These are phyloP conservation scores for Lactarius pseudohatsudake DNA, from an alignment of 768 basidiomycete species.

Conservation along the genomic window DNA sequence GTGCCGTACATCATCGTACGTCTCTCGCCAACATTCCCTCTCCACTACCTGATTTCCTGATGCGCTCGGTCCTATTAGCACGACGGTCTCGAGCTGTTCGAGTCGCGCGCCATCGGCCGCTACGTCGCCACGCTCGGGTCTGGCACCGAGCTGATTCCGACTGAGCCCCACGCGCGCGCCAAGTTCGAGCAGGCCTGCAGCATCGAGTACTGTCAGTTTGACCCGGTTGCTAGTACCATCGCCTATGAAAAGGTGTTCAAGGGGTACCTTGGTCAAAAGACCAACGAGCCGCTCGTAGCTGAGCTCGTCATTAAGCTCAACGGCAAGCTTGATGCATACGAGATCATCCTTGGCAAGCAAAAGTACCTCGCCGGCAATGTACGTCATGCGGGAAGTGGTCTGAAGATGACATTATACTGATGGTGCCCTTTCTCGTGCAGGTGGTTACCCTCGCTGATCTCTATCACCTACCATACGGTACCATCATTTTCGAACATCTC, in stretches of 20 bases:
- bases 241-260: constrained; percentile 10
- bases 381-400: not conserved
- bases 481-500: not conserved
- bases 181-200: constrained; percentile 35
- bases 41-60: not conserved
- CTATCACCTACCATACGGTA: constrained; percentile 13
- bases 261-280: not conserved
- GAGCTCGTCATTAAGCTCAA: constrained; percentile 3
- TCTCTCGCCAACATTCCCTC: not conserved
- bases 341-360: constrained; percentile 13
- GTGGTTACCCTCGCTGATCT: constrained; percentile 22
- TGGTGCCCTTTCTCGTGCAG: not conserved
- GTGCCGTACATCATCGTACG: constrained; percentile 18
- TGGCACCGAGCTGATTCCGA: constrained; percentile 28
- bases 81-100: constrained; percentile 34
- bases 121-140: constrained; percentile 33
- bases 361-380: constrained; percentile 27
- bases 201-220: constrained; percentile 30
- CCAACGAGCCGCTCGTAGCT: constrained; percentile 10
- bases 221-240: not conserved
- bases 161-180: constrained; percentile 30
- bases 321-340: constrained; percentile 14
- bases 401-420: not conserved
- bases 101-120: constrained; percentile 33
- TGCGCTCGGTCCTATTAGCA: constrained; percentile 16